Evolutionary conservation across 2,329 filamentous ascomycete species (phyloP).

Genomic region (Fusarium hainanense): DNA sequence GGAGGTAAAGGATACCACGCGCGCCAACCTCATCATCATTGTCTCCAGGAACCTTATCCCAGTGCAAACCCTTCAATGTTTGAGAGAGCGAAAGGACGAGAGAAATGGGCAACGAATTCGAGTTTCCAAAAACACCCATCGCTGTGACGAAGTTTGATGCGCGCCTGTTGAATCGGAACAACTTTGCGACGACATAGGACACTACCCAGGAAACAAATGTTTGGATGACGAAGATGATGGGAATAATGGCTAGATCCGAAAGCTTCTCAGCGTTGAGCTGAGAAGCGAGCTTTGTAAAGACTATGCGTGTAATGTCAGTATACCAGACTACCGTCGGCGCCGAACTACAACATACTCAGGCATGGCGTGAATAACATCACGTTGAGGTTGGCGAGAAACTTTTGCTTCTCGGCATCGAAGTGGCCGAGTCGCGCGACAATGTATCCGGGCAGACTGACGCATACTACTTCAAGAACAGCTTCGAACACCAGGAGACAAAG

Average conservation of each 20-base stretch:
- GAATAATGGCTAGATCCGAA: slow-evolving; percentile 89
- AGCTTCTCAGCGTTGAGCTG: slow-evolving; percentile 94
- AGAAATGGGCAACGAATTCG: slow-evolving; percentile 96
- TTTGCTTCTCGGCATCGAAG: slow-evolving; percentile 95
- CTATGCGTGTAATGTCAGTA: slow-evolving; percentile 56
- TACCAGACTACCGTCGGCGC: slow-evolving; percentile 15
- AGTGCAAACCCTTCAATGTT: slow-evolving; percentile 91
- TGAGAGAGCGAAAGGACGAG: slow-evolving; percentile 93
- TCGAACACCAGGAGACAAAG: slow-evolving; percentile 89
- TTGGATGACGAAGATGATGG: slow-evolving; percentile 91
- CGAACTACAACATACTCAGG: slow-evolving; percentile 70
- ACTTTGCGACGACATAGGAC: slow-evolving; percentile 74
- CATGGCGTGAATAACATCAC: slow-evolving; percentile 97
- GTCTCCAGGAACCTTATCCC: slow-evolving; percentile 89
- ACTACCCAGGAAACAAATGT: slow-evolving; percentile 87
- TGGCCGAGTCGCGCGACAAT: slow-evolving; percentile 89
- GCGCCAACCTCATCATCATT: slow-evolving; percentile 96
- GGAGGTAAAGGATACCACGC: slow-evolving; percentile 90
- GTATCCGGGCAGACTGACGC: slow-evolving; percentile 93
- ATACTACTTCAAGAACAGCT: slow-evolving; percentile 94
- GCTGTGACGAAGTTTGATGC: slow-evolving; percentile 94
- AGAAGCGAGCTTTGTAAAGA: slow-evolving; percentile 96
- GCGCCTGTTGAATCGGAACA: slow-evolving; percentile 84
- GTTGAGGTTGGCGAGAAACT: slow-evolving; percentile 96
- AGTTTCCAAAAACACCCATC: slow-evolving; percentile 98